Evolutionary conservation across 2,329 filamentous ascomycete genomes (phyloP), one percentile per base, ranked within the genome.

Genomic region (Cordyceps fumosorosea): DNA sequence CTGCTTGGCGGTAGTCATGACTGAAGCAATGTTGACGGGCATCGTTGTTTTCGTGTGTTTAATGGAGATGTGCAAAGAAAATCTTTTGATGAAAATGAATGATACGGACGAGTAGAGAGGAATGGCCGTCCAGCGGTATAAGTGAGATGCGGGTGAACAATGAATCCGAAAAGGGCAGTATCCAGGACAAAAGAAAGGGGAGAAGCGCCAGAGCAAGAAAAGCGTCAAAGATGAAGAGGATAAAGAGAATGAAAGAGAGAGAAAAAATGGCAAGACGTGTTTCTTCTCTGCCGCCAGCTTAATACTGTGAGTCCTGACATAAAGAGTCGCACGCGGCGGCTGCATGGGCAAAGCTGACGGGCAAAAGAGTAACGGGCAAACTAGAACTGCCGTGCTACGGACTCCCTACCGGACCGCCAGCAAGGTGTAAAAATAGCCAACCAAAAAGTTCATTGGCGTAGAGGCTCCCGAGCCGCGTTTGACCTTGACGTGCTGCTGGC

Each of bases 1-100:
- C 3, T 69, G 69, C 56, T 74, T 69, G 51, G 71, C 73, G n/a
- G 69, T 69, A 11, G 74, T 72, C 65, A 75, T 64, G 45, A 71
- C 70, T 60, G 64, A 64, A 58, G 65, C 60, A 40, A 75, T 47
- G 16, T 70, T 73, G 45, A 67, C 66, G n/a, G n/a, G n/a, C 73
- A 75, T 75, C 5, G 16, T 14, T 29, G 5, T 10, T 50, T 29
- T 51, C 18, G 40, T 42, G 40, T 42, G 14, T 42, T 42, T 2
- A 44, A 32, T 40, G 32, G 29, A 37, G 32, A 16, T 58, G 12
- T 58, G 40, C 5, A n/a, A 44, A 37, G 44, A n/a, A 18, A 22
- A 22, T 18, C 20, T 50, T 37, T 5, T 20, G 6, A 12, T 29
- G 20, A 7, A 20, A 44, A 29, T 34, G 37, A 44, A 16, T 32